phyloP scores from a whole-genome alignment of 768 basidiomycete genomes.

The Termitomyces sp. region DNA sequence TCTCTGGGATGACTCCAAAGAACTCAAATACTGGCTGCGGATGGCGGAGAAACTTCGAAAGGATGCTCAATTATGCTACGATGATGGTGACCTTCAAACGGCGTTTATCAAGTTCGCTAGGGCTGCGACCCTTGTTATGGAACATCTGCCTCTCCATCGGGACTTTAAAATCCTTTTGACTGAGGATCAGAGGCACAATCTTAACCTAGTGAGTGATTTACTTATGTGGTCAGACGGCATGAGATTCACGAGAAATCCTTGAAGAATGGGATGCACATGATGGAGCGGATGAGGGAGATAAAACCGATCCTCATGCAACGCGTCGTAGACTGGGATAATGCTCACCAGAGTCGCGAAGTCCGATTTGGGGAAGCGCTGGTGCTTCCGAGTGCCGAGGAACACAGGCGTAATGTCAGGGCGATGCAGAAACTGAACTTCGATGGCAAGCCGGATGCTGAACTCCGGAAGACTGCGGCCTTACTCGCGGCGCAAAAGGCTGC shows the following conservation, averaged over 20 bases:
- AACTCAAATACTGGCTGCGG: conserved; percentile 63
- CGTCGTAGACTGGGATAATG: conserved; percentile 49
- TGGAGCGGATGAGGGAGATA: conserved; percentile 57
- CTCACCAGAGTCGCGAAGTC: neutral
- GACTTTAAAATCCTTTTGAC: conserved; percentile 56
- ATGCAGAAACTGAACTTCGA: conserved; percentile 30
- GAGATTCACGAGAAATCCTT: neutral
- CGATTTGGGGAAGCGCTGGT: neutral
- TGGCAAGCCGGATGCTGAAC: conserved; percentile 15
- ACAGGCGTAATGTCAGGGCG: neutral
- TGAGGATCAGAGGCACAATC: conserved; percentile 55
- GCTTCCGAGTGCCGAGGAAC: conserved; percentile 18
- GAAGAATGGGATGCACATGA: conserved; percentile 48
- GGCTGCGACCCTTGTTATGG: conserved; percentile 73
- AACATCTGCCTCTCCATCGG: conserved; percentile 68
- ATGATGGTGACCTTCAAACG: conserved; percentile 54
- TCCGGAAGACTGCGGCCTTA: conserved; percentile 18
- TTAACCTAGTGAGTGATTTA: conserved; percentile 53
- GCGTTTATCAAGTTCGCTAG: conserved; percentile 69
- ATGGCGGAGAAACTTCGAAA: conserved; percentile 58
- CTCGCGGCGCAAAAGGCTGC: conserved; percentile 19
- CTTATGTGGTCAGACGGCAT: neutral
- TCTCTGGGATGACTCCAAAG: conserved; percentile 50
- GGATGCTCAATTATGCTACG: conserved; percentile 40
- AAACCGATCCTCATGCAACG: conserved; percentile 60